These are phyloP conservation scores for Acaromyces ingoldii DNA, from an alignment of 1,284 basidiomycete species.

Conservation along the genomic window DNA sequence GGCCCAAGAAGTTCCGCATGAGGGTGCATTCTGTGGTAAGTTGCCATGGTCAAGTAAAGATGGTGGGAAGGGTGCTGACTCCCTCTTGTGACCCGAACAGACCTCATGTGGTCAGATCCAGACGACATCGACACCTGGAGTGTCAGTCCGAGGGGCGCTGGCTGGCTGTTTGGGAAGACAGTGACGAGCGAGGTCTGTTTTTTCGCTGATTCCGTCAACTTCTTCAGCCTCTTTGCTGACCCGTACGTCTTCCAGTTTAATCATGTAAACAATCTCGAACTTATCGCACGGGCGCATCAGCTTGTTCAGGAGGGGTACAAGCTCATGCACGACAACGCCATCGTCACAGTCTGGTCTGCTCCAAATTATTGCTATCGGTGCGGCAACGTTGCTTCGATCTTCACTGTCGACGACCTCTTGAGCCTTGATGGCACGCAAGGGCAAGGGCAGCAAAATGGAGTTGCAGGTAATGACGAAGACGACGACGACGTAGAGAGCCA, in stretches of 20 bases:
- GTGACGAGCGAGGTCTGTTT: constrained; percentile 66
- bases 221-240: not conserved
- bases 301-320: constrained; percentile 65
- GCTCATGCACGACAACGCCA: constrained; percentile 36
- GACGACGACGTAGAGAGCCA: not conserved
- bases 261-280: constrained; percentile 73
- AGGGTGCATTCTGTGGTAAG: constrained; percentile 79
- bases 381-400: constrained; percentile 51
- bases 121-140: constrained; percentile 95
- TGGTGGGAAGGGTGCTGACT: not conserved
- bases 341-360: constrained; percentile 41
- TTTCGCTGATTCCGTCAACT: not conserved
- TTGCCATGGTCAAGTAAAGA: not conserved
- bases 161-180: constrained; percentile 85
- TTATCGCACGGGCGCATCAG: constrained; percentile 90
- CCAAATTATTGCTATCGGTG: constrained; percentile 45
- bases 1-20: constrained; percentile 92
- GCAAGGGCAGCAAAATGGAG: not conserved
- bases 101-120: constrained; percentile 96
- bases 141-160: constrained; percentile 86
- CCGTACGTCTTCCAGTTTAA: constrained; percentile 62
- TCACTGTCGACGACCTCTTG: constrained; percentile 43
- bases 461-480: not conserved
- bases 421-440: constrained; percentile 8
- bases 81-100: constrained; percentile 47